Base-by-base conservation (phyloP, 148 eudicot genomes). In the Diospyros lotus region DNA sequence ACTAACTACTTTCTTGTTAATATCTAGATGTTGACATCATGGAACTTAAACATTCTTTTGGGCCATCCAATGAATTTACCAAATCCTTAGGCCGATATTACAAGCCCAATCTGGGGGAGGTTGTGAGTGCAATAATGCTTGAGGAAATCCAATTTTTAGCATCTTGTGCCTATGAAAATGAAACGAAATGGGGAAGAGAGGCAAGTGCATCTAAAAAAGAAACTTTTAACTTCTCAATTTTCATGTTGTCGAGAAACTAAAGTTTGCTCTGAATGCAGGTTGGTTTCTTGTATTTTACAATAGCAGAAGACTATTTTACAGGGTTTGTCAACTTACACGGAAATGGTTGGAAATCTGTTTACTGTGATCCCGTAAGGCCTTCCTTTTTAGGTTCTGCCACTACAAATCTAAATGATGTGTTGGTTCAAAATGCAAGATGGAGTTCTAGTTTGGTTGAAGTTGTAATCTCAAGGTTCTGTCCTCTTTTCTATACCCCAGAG, bases 251-350 rank as follows among this genome's bases (percentile, higher is more conserved):
- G 28, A 28, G 28, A 28, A 0, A 4, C 8, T 58, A 4, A 15
- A 58, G 4, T 15, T 48, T 73, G 68, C 1, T 73, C 62, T 41
- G 68, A 51, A 11, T 73, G 40, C 5, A 46, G 62, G 65, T 15
- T 73, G 46, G 76, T 7, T 93, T 84, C 80, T 60, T 76, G 64
- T 90, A 89, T 39, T 42, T 69, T 4, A 66, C 87, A 8, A 79
- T 90, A 48, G 81, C 66, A 15, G 98, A 93, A 68, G 95, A 90
- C 48, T 72, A 68, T 66, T 83, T 89, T 69, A 93, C 98, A 73
- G 59, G 63, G 76, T 15, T 63, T 59, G 63, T 68, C 1, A 68
- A 68, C 2, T 73, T 73, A 55, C 76, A 73, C 12, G 62, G 68
- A 15, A 39, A 40, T 3, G 76, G 76, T 3, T 73, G 76, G 76